phyloP scores from a whole-genome alignment of 2,329 filamentous ascomycete species.

The Aspergillus spinulosporus region DNA sequence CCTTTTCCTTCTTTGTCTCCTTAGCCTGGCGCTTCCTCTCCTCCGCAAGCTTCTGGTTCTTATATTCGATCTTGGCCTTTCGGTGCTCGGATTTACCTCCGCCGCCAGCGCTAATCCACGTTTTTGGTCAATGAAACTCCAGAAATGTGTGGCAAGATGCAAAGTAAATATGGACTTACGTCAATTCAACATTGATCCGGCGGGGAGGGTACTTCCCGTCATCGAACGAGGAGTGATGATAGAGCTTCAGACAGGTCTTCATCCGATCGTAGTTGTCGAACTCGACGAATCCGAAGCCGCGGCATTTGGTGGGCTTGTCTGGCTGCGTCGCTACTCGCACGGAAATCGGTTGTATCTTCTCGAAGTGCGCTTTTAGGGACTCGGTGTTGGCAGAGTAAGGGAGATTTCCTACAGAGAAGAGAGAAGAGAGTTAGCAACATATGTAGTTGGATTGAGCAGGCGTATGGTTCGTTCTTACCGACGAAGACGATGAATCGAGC shows the following conservation, averaged over 20 bases:
- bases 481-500: conserved; percentile 76
- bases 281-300: conserved; percentile 84
- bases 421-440: neutral
- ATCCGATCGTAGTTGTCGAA: conserved; percentile 84
- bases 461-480: conserved; percentile 46
- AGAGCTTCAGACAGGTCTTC: conserved; percentile 87
- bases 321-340: conserved; percentile 74
- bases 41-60: conserved; percentile 82
- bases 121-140: neutral
- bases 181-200: conserved; percentile 90
- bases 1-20: conserved; percentile 49
- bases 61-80: conserved; percentile 74
- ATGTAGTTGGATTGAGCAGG: neutral
- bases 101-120: conserved; percentile 63
- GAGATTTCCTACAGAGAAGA: conserved; percentile 66
- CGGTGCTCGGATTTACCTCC: conserved; percentile 76
- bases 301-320: conserved; percentile 61
- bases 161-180: conserved; percentile 54
- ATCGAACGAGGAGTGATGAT: conserved; percentile 80
- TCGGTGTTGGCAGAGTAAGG: conserved; percentile 76
- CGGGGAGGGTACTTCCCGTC: conserved; percentile 58
- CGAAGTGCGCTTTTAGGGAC: conserved; percentile 73
- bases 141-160: neutral
- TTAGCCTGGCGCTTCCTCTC: conserved; percentile 58
- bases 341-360: conserved; percentile 67